phyloP scores from a whole-genome alignment of 805 yeast genomes.

The Wickerhamia fluorescens region DNA sequence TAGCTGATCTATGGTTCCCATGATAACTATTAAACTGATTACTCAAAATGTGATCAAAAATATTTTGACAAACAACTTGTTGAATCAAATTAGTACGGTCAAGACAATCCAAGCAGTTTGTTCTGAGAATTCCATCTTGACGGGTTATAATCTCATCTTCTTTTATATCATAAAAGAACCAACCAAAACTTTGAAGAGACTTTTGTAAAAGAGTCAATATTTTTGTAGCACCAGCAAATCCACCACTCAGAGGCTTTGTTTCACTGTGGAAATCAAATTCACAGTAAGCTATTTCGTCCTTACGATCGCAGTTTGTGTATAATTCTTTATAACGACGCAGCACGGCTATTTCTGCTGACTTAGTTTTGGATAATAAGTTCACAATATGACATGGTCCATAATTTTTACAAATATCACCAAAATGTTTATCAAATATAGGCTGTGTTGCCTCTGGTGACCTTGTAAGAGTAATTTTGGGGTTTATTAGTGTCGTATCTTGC shows the following conservation, averaged over 20 bases:
- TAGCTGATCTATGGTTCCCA: conserved; percentile 14
- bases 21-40: conserved; percentile 17
- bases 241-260: conserved; percentile 68
- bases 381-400: conserved; percentile 88
- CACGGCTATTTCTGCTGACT: conserved; percentile 69
- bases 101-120: conserved; percentile 90
- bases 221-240: conserved; percentile 75
- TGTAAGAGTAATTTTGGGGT: conserved; percentile 84
- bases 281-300: conserved; percentile 44
- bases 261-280: conserved; percentile 93
- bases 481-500: conserved; percentile 85
- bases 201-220: conserved; percentile 58
- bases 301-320: conserved; percentile 19
- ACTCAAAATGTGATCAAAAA: conserved; percentile 41
- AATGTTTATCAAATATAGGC: conserved; percentile 81
- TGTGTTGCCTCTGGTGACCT: conserved; percentile 89
- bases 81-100: conserved; percentile 90
- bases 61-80: conserved; percentile 71
- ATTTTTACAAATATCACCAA: conserved; percentile 56
- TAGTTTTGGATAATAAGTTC: conserved; percentile 71
- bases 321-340: conserved; percentile 61
- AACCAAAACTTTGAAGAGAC: conserved; percentile 73
- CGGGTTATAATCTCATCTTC: conserved; percentile 52
- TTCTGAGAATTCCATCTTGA: conserved; percentile 87
- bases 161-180: conserved; percentile 63